Evolutionary conservation across 73 alveolate species (phyloP).

Genomic region (Halteria grandinella): DNA sequence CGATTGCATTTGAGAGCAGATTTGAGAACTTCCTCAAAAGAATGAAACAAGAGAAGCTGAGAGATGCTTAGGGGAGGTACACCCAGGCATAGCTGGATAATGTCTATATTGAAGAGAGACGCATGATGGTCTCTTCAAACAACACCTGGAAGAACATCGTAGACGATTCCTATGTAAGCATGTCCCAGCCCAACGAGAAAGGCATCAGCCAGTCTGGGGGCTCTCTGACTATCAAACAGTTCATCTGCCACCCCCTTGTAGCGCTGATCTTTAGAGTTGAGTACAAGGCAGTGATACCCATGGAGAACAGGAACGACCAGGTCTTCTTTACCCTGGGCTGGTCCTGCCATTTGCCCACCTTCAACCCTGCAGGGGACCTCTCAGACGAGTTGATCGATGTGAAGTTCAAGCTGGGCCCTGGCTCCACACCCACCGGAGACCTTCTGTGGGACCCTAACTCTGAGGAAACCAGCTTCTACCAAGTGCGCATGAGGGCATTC

Average conservation of each 20-base stretch:
- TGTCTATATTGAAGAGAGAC: slow-evolving; percentile 43
- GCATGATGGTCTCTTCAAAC: slow-evolving; percentile 39
- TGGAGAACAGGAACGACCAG: slow-evolving; percentile 16
- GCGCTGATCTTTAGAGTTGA: slow-evolving; percentile 60
- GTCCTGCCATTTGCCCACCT: slow-evolving; percentile 47
- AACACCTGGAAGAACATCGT: slow-evolving; percentile 51
- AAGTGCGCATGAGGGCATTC: slow-evolving; percentile 32
- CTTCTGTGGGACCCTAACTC: slow-evolving; percentile 66
- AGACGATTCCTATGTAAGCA: slow-evolving; percentile 28
- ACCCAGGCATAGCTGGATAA: neutral
- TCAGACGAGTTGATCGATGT: slow-evolving; percentile 11
- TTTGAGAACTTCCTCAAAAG: slow-evolving; percentile 38
- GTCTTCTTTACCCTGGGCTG: slow-evolving; percentile 64
- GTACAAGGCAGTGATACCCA: slow-evolving; percentile 43
- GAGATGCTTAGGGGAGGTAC: slow-evolving; percentile 22
- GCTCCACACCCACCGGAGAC: slow-evolving; percentile 54
- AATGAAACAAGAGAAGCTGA: slow-evolving; percentile 16
- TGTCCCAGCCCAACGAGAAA: slow-evolving; percentile 23
- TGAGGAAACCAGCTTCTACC: slow-evolving; percentile 9
- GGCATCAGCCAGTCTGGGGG: slow-evolving; percentile 44
- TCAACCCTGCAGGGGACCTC: slow-evolving; percentile 46
- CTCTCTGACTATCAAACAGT: slow-evolving; percentile 29
- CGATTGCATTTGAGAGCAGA: slow-evolving; percentile 41
- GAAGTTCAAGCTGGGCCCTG: slow-evolving; percentile 64
- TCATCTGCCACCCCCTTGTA: slow-evolving; percentile 57